Percentiles rank a stretch among this genome's conserved stretches.
These are phyloP conservation scores for Leccinum truebloodii DNA, from an alignment of 768 basidiomycete species.

Conservation along the genomic window DNA sequence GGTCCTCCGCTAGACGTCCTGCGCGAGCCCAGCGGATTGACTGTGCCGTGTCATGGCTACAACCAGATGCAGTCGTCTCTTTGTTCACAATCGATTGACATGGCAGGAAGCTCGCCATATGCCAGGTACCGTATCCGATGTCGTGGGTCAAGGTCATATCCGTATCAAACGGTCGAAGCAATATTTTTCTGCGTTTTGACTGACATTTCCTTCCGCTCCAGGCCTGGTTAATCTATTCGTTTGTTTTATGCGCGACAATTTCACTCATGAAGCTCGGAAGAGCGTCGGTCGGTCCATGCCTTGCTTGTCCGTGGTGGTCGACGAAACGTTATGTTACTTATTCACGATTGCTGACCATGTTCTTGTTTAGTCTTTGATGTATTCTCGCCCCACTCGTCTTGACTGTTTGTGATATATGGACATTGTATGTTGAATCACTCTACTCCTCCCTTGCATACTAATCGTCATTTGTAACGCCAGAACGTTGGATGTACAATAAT, in stretches of 20 bases:
- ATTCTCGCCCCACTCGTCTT: not conserved
- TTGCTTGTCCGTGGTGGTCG: not conserved
- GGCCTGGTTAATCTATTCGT: conserved; percentile 7
- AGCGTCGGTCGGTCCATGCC: no score
- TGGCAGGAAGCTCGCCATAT: conserved; percentile 22
- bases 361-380: conserved; percentile 1
- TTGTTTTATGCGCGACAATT: not conserved
- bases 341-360: not conserved
- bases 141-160: conserved; percentile 22
- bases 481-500: conserved; percentile 7
- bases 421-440: conserved; percentile 1
- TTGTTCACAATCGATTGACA: conserved; percentile 19
- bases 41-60: conserved; percentile 28
- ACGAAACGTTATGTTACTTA: conserved; percentile 5
- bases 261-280: conserved; percentile 4
- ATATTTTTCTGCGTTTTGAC: not conserved
- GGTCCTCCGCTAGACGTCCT: conserved; percentile 30
- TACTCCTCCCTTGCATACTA: not conserved
- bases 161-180: conserved; percentile 2
- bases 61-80: conserved; percentile 29
- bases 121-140: conserved; percentile 26
- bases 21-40: conserved; percentile 25
- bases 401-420: not conserved
- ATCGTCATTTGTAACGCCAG: not conserved
- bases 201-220: conserved; percentile 10